phyloP scores from a whole-genome alignment of 2,329 filamentous ascomycete species.

The Coleophoma eucalyptorum region DNA sequence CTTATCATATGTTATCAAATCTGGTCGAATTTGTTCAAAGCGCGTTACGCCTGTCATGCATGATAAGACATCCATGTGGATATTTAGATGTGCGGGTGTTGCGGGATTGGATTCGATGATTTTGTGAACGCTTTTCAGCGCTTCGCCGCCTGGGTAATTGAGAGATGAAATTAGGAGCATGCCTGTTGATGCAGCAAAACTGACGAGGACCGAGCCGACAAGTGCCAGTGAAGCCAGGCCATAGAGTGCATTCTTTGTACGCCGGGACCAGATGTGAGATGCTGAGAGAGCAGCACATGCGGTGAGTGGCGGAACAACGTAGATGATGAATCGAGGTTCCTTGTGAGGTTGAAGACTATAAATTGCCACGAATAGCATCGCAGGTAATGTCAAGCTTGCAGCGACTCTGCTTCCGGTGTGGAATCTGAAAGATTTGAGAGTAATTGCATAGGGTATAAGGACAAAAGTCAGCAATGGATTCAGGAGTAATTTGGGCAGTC shows the following conservation, averaged over 20 bases:
- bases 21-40: constrained; percentile 44
- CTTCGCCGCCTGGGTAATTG: constrained; percentile 91
- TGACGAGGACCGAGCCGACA: constrained; percentile 53
- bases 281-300: constrained; percentile 72
- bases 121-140: constrained; percentile 53
- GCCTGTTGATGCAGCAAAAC: constrained; percentile 56
- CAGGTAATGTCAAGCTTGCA: constrained; percentile 56
- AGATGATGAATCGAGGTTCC: constrained; percentile 93
- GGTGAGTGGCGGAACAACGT: constrained; percentile 77
- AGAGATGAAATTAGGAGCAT: constrained; percentile 79
- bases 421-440: background rate
- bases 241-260: constrained; percentile 57
- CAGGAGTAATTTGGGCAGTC: constrained; percentile 76
- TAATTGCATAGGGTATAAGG: constrained; percentile 49
- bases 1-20: constrained; percentile 49
- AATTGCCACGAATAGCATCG: constrained; percentile 67
- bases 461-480: constrained; percentile 65
- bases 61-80: constrained; percentile 62
- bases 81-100: constrained; percentile 31
- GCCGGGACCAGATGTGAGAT: constrained; percentile 63
- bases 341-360: constrained; percentile 94
- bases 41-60: constrained; percentile 71
- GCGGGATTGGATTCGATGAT: constrained; percentile 29
- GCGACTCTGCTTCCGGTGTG: constrained; percentile 41
- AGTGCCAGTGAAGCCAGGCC: constrained; percentile 50